These are phyloP conservation scores for Vishniacozyma victoriae DNA, from an alignment of 768 basidiomycete species.

Conservation along the genomic window DNA sequence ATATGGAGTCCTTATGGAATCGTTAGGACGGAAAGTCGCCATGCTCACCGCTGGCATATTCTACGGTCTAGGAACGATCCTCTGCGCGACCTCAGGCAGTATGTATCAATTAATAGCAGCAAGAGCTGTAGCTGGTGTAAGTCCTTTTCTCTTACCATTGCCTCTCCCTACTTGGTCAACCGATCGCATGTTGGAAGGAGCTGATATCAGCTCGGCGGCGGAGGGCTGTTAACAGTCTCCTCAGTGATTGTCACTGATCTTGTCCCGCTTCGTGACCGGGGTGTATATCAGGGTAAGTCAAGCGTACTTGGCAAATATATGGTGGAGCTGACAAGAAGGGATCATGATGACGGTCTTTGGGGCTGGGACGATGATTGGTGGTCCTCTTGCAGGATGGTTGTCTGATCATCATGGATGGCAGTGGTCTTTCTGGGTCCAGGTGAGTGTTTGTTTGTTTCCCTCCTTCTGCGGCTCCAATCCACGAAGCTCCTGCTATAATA, in stretches of 20 bases:
- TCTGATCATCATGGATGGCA: conserved; percentile 44
- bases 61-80: conserved; percentile 33
- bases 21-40: conserved; percentile 38
- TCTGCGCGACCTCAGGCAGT: conserved; percentile 25
- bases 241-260: conserved; percentile 44
- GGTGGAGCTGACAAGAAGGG: conserved; percentile 10
- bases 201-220: conserved; percentile 33
- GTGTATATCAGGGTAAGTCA: conserved; percentile 41
- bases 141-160: background rate
- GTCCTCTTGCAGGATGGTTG: conserved; percentile 40
- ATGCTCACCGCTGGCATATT: conserved; percentile 39
- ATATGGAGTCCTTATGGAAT: conserved; percentile 44
- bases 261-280: conserved; percentile 40
- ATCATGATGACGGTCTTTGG: conserved; percentile 46
- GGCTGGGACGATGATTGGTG: conserved; percentile 40
- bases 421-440: conserved; percentile 41
- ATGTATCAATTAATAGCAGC: conserved; percentile 36
- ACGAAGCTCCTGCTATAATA: background rate
- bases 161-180: background rate
- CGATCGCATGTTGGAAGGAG: background rate
- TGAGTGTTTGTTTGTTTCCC: conserved; percentile 9
- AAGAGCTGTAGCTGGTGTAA: conserved; percentile 34
- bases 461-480: background rate
- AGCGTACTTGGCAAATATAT: too few relatives aligned
- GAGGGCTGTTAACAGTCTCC: conserved; percentile 43